Base-by-base conservation (phyloP, 129 eudicot species). In the Lactuca sativa region DNA sequence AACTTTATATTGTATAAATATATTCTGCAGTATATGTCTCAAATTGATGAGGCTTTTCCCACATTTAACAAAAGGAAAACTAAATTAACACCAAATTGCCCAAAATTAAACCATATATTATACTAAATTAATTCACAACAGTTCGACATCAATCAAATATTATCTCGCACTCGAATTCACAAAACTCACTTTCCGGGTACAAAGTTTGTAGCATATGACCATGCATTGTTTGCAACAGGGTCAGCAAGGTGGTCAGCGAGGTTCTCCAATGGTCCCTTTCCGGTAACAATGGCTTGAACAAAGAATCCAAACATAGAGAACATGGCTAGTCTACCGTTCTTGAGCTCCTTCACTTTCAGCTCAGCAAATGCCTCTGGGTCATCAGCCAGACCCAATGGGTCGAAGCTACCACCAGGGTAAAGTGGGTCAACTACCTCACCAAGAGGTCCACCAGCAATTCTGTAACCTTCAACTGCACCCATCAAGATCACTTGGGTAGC, bases 261-360 rank as follows among this genome's bases (percentile, higher is more conserved):
- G 78, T 87, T 87, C 82, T 87, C 93, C 80, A 87, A 81, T 21
- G 92, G 93, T 9, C 93, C 93, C 83, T 87, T 87, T 73, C 93
- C 93, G 71, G 89, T 87, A 11, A 87, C 93, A 49, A 87, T 87
- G 31, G 86, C 93, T 67, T 87, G 93, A 59, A 86, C 92, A 38
- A 86, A 86, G 86, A 86, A 86, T 2, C 93, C 93, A 38, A 86
- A 86, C 89, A 86, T 86, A 21, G 93, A 86, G 54, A 86, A 86
- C 93, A 86, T 86, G 51, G 93, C 93, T 0, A 86, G 72, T 55
- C 93, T 78, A 3, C 93, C 89, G 57, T 86, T 86, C 89, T 86
- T 86, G 69, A 86, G 30, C 67, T 86, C 93, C 85, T 86, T 86
- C 40, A 86, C 93, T 81, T 86, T 83, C 40, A 86, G 71, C 81